Percentiles rank a stretch among this genome's conserved stretches.
Evolutionary conservation across 106 monocot species (phyloP).

Genomic region (Gastrodia elata): DNA sequence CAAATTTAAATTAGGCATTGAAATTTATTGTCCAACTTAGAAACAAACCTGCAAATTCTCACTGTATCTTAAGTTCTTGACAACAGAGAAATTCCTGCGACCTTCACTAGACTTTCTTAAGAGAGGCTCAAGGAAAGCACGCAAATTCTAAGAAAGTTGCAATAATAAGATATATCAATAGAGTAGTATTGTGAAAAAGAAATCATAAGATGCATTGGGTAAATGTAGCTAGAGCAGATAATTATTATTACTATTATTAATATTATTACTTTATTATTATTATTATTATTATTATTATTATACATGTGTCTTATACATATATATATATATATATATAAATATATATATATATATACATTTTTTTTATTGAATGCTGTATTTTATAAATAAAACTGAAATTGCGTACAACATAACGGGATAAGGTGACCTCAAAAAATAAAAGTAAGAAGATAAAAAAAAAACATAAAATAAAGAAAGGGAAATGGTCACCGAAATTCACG

Average conservation of each 20-base stretch:
- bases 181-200: background rate
- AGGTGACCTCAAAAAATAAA: no score
- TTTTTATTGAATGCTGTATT: no score
- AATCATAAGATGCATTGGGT: background rate
- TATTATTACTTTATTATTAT: no score
- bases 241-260: background rate
- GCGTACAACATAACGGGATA: no score
- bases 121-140: slow-evolving; percentile 91
- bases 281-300: no score
- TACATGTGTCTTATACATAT: no score
- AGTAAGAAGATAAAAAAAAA: no score
- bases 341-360: no score
- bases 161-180: slow-evolving; percentile 2
- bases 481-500: no score
- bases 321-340: no score
- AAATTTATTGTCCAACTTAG: background rate
- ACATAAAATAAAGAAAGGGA: no score
- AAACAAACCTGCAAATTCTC: slow-evolving; percentile 82
- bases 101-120: slow-evolving; percentile 91
- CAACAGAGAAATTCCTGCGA: slow-evolving; percentile 62
- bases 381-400: no score
- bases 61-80: slow-evolving; percentile 73
- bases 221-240: background rate
- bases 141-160: slow-evolving; percentile 52
- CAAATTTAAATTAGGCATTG: background rate